Evolutionary conservation across 257 asterid species (phyloP), one percentile per base, ranked within the genome.

Genomic region (Capsicum chinense): DNA sequence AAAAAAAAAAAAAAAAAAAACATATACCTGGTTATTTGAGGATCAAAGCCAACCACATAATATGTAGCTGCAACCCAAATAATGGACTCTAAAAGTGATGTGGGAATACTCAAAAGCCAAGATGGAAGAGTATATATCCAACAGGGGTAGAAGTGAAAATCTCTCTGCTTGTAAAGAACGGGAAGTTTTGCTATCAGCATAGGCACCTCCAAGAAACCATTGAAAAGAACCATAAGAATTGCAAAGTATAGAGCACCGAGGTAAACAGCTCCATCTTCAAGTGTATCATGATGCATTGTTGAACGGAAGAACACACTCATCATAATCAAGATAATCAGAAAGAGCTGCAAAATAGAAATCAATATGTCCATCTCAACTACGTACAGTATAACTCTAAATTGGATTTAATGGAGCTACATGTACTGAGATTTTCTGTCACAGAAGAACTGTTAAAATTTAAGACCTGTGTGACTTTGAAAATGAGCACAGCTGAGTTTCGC

Each of bases 261-360:
- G 85, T 88, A 92, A 68, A 93, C 79, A 81, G 94, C 97, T 79
- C 98, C 99, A 87, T 96, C 98, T 6, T 88, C 90, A 67, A 90
- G 88, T 26, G 90, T 89, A 78, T 90, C 86, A 21, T 83, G 97
- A 85, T 88, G 93, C 92, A 94, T 88, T 39, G 95, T 86, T 16
- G 98, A 92, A 84, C 97, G 95, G 79, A 96, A 91, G 83, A 96
- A 96, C 86, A 94, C 93, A 68, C 98, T 95, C 95, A 89, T 93
- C 88, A 92, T 89, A 74, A 95, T 88, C 83, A 90, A 83, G 73
- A 94, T 89, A 86, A 90, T 86, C 68, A 92, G 56, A 83, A 90
- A 83, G 74, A 95, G 95, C 98, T 95, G 95, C 89, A 89, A 88
- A 81, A 56, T 52, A 79, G n/a, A 71, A 84, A 85, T 68, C 67